These are phyloP conservation scores for Phytophthora lateralis DNA, from an alignment of 352 stramenopile genomes.

Conservation along the genomic window DNA sequence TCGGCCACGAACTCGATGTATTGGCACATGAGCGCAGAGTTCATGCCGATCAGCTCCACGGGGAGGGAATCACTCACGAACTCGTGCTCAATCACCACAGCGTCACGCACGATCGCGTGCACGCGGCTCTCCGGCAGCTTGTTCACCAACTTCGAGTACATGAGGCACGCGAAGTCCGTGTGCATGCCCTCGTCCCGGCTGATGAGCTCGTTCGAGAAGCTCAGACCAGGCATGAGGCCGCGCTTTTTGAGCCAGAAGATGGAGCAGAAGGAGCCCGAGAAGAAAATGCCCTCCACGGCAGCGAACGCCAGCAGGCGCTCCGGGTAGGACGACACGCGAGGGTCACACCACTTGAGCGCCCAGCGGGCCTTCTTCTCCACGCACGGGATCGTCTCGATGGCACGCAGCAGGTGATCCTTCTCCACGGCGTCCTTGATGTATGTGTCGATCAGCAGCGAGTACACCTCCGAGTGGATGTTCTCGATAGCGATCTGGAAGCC, in stretches of 20 bases:
- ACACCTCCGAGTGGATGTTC: conserved; percentile 99
- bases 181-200: conserved; percentile 98
- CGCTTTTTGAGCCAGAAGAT: conserved; percentile 99
- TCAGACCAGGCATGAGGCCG: conserved; percentile 98
- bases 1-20: conserved; percentile 99
- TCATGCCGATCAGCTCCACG: conserved; percentile 99
- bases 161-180: conserved; percentile 98
- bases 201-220: conserved; percentile 99
- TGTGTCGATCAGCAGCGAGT: conserved; percentile 99
- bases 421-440: conserved; percentile 97
- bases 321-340: conserved; percentile 92
- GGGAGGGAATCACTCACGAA: conserved; percentile 97
- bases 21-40: conserved; percentile 96
- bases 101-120: conserved; percentile 95
- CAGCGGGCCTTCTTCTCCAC: conserved; percentile 97
- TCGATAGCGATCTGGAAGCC: conserved; percentile 99
- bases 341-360: conserved; percentile 97
- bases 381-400: conserved; percentile 98
- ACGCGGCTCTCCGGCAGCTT: conserved; percentile 94
- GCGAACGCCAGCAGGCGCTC: conserved; percentile 98
- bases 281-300: conserved; percentile 99
- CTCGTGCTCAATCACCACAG: conserved; percentile 98
- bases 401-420: conserved; percentile 95
- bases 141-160: conserved; percentile 98
- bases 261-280: conserved; percentile 98